phyloP scores from a whole-genome alignment of 140 eudicot genomes.

The Senecio squalidus region DNA sequence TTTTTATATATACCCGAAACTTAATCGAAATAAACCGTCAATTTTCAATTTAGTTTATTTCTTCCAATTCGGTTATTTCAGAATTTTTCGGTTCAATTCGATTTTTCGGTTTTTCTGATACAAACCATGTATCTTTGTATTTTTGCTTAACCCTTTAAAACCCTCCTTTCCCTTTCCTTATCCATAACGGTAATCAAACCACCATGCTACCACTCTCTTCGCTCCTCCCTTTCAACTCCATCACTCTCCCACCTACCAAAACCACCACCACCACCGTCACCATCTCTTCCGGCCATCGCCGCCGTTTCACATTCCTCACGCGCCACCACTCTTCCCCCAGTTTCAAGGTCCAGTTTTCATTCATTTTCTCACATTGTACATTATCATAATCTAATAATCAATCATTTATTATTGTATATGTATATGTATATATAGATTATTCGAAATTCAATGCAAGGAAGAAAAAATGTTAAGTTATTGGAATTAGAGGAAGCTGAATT shows the following conservation, averaged over 20 bases:
- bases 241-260: conserved; percentile 13
- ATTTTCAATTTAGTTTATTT: too few species aligned
- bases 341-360: conserved; percentile 21
- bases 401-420: neutral
- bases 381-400: neutral
- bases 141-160: neutral
- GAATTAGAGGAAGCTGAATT: conserved; percentile 58
- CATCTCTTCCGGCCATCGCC: conserved; percentile 19
- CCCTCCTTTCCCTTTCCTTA: conserved; percentile 7
- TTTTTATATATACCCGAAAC: too few species aligned
- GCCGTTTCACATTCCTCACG: conserved; percentile 12
- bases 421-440: conserved; percentile 24
- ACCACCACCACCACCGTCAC: conserved; percentile 13
- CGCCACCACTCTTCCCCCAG: conserved; percentile 14
- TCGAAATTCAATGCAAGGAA: conserved; percentile 25
- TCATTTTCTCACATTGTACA: neutral
- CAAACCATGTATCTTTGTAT: too few species aligned
- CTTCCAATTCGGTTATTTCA: too few species aligned
- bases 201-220: conserved; percentile 7
- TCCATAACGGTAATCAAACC: conserved; percentile 11
- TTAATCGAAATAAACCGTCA: too few species aligned
- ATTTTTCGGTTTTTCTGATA: too few species aligned
- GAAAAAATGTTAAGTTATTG: conserved; percentile 20
- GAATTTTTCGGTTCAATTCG: too few species aligned
- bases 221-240: conserved; percentile 10